Base-by-base conservation (phyloP, 108 stramenopile genomes). In the Tribonema minus region DNA sequence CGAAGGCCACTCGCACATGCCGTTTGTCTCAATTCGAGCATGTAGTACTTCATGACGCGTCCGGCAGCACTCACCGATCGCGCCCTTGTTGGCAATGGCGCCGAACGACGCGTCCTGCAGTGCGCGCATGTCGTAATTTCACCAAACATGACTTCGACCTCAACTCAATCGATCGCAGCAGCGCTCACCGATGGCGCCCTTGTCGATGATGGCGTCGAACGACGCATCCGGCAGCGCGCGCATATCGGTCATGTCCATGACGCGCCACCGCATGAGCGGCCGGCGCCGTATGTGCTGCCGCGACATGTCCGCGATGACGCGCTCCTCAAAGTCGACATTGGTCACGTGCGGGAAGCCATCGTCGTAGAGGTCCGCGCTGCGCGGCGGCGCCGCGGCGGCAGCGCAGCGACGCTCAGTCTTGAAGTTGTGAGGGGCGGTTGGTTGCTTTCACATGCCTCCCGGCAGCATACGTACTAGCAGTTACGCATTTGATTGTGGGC, bases 181-280 rank as follows among this genome's bases (percentile, higher is more conserved):
- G n/a, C 20, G 46, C 46, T 9, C 20, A 54, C 46, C 46, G n/a
- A 78, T 67, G 37, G 77, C 68, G 27, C 77, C 77, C 30, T 78
- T 78, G 68, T 78, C 77, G 25, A 78, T 59, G 7, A 78, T 64
- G 0, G 67, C 77, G 37, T 78, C 77, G 32, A 78, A 78, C 4
- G 61, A 37, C 23, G 27, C 68, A 37, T 78, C 54, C 2, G 41
- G 36, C 58, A 31, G 68, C 68, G 33, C 61, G 29, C 32, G 20
- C 77, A 79, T 79, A 27, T 79, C 77, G 3, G 77, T 79, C n/a
- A 79, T 68, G 40, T 79, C 77, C 77, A 79, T 79, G 32, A 79
- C 77, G 2, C 60, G 68, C 77, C 77, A 79, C 23, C 64, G 41
- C 77, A 79, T 79, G 29, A 30, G 32, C 0, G 77, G 77, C 1